Percentiles rank a stretch among this genome's conserved stretches.
Evolutionary conservation across 83 land plant genomes (phyloP).

Genomic region (Diphasiastrum complanatum): DNA sequence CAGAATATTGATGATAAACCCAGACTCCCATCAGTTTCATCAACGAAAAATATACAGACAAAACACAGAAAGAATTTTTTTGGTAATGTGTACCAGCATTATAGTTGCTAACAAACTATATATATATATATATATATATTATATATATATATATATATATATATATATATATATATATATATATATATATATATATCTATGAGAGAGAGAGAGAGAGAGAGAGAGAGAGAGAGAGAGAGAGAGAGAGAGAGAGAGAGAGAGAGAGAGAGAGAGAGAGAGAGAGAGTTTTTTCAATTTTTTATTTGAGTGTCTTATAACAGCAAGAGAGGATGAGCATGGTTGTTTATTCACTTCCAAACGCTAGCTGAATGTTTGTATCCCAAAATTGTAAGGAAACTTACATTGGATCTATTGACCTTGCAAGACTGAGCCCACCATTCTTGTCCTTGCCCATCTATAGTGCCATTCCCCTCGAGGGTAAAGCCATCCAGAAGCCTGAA

Average conservation of each 20-base stretch:
- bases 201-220: neutral
- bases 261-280: too few species aligned
- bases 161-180: neutral
- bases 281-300: too few species aligned
- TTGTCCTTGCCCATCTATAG: conserved; percentile 61
- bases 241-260: conserved; percentile 49
- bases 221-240: too few species aligned
- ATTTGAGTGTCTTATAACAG: too few species aligned
- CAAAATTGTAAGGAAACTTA: conserved; percentile 15
- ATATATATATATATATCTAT: neutral
- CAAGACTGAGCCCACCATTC: conserved; percentile 77
- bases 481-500: too few species aligned
- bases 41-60: too few species aligned
- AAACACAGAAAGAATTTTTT: too few species aligned
- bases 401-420: conserved; percentile 56
- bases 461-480: too few species aligned
- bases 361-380: conserved; percentile 28
- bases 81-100: neutral
- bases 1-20: too few species aligned
- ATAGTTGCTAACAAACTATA: neutral
- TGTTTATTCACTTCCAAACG: conserved; percentile 29
- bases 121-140: neutral
- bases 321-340: conserved; percentile 38
- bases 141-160: neutral
- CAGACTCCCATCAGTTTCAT: too few species aligned